phyloP scores from a whole-genome alignment of 2,329 filamentous ascomycete species.

The Cephalotrichum gorgonifer region DNA sequence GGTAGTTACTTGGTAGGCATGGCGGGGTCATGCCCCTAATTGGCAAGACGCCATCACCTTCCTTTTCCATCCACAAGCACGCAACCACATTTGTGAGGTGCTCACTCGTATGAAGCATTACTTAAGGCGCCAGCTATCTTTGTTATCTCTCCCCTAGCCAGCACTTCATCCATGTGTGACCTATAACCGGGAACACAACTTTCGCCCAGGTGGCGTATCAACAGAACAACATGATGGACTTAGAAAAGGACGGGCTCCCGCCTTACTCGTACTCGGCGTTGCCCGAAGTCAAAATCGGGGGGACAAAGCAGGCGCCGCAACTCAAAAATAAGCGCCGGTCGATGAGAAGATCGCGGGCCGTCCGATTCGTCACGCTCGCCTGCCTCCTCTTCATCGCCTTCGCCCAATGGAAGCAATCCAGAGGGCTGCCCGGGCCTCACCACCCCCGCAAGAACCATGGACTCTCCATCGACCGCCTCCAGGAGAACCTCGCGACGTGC shows the following conservation, averaged over 20 bases:
- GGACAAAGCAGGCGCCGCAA: neutral
- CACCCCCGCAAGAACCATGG: neutral
- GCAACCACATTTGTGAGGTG: no score
- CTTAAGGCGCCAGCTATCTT: no score
- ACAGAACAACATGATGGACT: neutral
- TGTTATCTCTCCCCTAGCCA: neutral
- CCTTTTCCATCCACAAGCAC: neutral
- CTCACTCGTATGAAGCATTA: no score
- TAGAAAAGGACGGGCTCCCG: neutral
- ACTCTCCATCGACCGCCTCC: conserved; percentile 42
- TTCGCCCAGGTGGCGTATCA: neutral
- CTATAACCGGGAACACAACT: neutral
- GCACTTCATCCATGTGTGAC: neutral
- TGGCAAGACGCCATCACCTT: neutral
- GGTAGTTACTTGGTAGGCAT: no score
- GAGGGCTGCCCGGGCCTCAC: neutral
- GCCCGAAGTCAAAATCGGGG: neutral
- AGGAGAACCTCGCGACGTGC: conserved; percentile 45
- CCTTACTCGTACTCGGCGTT: neutral
- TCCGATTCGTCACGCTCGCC: conserved; percentile 31
- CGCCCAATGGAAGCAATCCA: conserved; percentile 35
- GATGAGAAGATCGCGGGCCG: conserved; percentile 30
- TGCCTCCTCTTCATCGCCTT: conserved; percentile 41
- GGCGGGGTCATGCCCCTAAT: neutral
- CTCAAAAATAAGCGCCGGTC: conserved; percentile 13